phyloP scores from a whole-genome alignment of 129 eudicot genomes.

The carrot (Daucus carota) region DNA sequence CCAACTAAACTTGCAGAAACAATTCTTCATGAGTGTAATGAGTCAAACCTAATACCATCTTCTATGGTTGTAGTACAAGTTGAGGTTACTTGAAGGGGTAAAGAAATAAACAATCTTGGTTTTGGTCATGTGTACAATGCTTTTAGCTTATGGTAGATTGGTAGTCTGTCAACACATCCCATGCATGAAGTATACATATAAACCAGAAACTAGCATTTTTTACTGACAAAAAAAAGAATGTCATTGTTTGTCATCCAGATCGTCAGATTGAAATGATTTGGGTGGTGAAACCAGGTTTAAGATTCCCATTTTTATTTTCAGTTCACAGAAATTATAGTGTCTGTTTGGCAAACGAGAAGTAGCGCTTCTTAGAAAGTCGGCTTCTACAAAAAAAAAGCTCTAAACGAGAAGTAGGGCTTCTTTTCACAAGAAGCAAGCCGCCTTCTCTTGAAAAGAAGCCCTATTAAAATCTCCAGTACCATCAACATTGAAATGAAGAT shows the following conservation, averaged over 20 bases:
- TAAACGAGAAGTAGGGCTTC: no score
- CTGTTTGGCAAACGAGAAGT: no score
- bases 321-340: neutral
- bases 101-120: neutral
- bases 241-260: neutral
- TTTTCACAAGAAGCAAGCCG: no score
- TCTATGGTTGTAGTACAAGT: conserved; percentile 2
- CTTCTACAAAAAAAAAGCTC: no score
- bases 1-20: conserved; percentile 30
- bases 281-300: neutral
- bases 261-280: neutral
- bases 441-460: neutral
- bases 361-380: no score
- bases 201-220: neutral
- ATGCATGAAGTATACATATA: neutral
- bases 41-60: conserved; percentile 28
- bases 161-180: neutral
- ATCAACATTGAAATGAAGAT: neutral
- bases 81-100: neutral
- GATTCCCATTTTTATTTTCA: no score
- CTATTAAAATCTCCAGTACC: no score
- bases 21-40: conserved; percentile 7
- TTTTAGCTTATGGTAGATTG: neutral
- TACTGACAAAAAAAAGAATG: neutral
- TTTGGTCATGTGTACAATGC: neutral